Base-by-base conservation (phyloP, 768 basidiomycete genomes). In the Thelephora aurantiotincta region DNA sequence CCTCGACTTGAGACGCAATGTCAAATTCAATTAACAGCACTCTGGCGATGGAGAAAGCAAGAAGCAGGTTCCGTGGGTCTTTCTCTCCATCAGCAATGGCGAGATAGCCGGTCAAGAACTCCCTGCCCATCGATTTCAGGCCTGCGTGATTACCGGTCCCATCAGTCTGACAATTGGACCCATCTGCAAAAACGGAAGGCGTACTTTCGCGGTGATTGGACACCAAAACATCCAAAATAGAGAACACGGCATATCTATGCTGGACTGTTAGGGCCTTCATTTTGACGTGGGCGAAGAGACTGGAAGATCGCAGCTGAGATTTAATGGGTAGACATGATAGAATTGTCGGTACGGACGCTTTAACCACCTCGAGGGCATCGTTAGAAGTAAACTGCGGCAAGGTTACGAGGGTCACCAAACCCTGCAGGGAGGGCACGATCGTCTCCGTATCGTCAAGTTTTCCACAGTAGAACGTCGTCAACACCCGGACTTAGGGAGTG, bases 61-160 rank as follows among this genome's bases (percentile, higher is more conserved):
- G 57, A 53, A 96, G 69, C 6, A 99, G 70, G 64, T 98, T 99
- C 14, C 96, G 73, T 26, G 96, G 96, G 60, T 99, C 96, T 57
- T 98, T 98, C 65, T 99, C 96, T 13, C 92, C 93, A 48, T 96
- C 87, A 3, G 80, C 91, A n/a, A 98, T 64, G 44, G 60, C 58
- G 26, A 83, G 73, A 60, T 98, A 99, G 19, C 78, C 76, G 6
- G 68, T 64, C 19, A 97, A 51, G 60, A 98, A 97, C 6, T 68
- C 71, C 20, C 75, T 69, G 1, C 82, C 82, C 72, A 88, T 74
- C 5, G 59, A 65, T 60, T 83, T 84, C 18, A 98, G 63, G 33
- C 75, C 89, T 82, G 51, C 16, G 33, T 7, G 49, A 33, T 30
- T 4, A 30, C 26, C 26, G 9, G 9, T 30, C 26, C 9, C 22